Conservation (phyloP, 495 filamentous ascomycete species). For the Choiromyces venosus region DNA sequence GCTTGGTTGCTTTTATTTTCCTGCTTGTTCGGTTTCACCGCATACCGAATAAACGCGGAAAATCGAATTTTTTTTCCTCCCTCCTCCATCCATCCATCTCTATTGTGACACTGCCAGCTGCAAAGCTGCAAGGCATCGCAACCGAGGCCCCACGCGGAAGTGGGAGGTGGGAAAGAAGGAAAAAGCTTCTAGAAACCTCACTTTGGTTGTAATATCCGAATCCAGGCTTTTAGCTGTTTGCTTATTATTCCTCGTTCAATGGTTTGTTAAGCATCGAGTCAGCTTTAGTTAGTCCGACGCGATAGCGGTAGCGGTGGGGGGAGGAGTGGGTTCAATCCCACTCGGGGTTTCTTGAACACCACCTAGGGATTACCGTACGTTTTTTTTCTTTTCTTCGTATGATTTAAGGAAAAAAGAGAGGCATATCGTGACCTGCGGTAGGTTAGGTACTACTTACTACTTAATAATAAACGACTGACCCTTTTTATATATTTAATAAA, state of each 20-base stretch:
- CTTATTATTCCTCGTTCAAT: not conserved
- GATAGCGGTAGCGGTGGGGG: not conserved
- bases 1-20: no score
- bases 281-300: slow-evolving; percentile 1
- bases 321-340: not conserved
- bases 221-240: not conserved
- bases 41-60: not conserved
- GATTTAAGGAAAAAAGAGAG: not conserved
- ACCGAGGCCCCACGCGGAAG: not conserved
- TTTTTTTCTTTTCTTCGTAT: not conserved
- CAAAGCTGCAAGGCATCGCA: not conserved
- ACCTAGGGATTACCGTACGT: not conserved
- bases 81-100: not conserved
- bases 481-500: not conserved
- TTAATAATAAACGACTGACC: not conserved
- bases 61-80: not conserved
- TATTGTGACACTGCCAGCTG: no score
- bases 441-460: not conserved
- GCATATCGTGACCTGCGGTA: not conserved
- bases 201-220: not conserved
- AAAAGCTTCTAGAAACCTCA: not conserved
- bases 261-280: not conserved
- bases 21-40: not conserved
- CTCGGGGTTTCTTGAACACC: not conserved
- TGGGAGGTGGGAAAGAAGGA: not conserved